These are phyloP conservation scores for Herpomyces periplanetae DNA, from an alignment of 2,329 filamentous ascomycete genomes.

Conservation along the genomic window DNA sequence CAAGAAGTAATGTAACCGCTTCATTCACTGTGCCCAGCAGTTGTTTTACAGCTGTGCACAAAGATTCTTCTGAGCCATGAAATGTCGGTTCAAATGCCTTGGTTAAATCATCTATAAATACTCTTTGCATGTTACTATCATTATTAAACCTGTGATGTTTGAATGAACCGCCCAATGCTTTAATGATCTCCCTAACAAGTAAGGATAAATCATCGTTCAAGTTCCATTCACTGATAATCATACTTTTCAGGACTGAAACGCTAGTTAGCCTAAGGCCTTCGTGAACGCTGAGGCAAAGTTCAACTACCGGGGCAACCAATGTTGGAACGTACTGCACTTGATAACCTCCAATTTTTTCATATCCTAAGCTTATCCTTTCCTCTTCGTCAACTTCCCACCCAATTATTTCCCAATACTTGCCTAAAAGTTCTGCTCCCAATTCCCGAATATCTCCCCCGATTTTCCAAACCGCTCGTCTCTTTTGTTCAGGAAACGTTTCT, in stretches of 20 bases:
- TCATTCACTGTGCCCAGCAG: conserved; percentile 58
- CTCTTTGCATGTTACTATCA: conserved; percentile 59
- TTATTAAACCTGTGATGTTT: conserved; percentile 70
- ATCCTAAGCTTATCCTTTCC: conserved; percentile 31
- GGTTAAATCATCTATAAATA: conserved; percentile 55
- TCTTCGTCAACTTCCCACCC: conserved; percentile 70
- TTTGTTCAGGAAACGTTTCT: conserved; percentile 88
- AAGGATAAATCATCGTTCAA: conserved; percentile 62
- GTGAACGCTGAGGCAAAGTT: conserved; percentile 76
- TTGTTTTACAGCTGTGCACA: conserved; percentile 34
- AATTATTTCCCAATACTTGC: conserved; percentile 65
- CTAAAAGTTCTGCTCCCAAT: conserved; percentile 47
- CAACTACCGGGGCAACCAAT: conserved; percentile 59
- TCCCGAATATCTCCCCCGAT: conserved; percentile 87
- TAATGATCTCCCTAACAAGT: conserved; percentile 84
- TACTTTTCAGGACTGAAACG: conserved; percentile 69
- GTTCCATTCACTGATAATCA: conserved; percentile 96
- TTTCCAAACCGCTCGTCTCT: conserved; percentile 84
- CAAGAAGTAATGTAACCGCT: conserved; percentile 56
- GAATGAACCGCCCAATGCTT: conserved; percentile 66
- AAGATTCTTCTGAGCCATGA: conserved; percentile 21
- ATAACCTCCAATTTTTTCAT: conserved; percentile 64
- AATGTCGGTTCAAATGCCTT: conserved; percentile 35
- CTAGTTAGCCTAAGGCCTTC: conserved; percentile 60
- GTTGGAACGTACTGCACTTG: conserved; percentile 92